Percentiles rank a stretch among this genome's conserved stretches.
phyloP scores from a whole-genome alignment of 2,329 filamentous ascomycete genomes.

The Orbilia quercus region DNA sequence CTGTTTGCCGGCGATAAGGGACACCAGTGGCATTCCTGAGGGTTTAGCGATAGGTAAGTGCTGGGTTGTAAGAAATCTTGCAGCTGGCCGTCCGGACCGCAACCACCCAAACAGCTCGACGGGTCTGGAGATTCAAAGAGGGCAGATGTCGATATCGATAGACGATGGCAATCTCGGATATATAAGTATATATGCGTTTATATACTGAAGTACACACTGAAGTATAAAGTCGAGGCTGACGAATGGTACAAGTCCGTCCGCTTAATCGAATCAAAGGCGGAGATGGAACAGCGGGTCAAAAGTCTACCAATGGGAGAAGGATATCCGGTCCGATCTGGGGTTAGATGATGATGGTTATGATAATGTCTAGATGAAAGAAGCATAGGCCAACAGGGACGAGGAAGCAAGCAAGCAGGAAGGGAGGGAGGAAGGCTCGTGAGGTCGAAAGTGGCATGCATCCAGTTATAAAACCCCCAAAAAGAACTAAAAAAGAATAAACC shows the following conservation, averaged over 20 bases:
- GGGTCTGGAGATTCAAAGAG: conserved; percentile 19
- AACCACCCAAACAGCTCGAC: conserved; percentile 30
- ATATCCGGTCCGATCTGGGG: conserved; percentile 16
- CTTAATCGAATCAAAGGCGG: conserved; percentile 15
- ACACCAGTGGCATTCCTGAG: conserved; percentile 32
- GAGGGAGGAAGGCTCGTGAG: conserved; percentile 31
- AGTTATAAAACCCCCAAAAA: conserved; percentile 35
- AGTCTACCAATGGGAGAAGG: conserved; percentile 23
- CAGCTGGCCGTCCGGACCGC: conserved; percentile 35
- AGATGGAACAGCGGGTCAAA: not conserved
- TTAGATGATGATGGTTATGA: too few relatives aligned
- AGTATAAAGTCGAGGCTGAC: too few relatives aligned
- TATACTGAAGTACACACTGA: too few relatives aligned
- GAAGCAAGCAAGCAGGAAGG: conserved; percentile 6
- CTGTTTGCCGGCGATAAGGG: conserved; percentile 44
- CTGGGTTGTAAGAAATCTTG: conserved; percentile 43
- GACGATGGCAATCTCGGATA: too few relatives aligned
- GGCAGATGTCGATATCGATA: too few relatives aligned
- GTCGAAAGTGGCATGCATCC: conserved; percentile 37
- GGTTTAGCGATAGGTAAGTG: conserved; percentile 53
- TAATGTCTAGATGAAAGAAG: conserved; percentile 28
- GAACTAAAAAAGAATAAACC: conserved; percentile 30
- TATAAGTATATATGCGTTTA: too few relatives aligned
- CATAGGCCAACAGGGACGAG: conserved; percentile 21
- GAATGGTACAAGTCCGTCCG: too few relatives aligned